phyloP scores from a whole-genome alignment of 108 stramenopile species.

The Nitzschia palea region DNA sequence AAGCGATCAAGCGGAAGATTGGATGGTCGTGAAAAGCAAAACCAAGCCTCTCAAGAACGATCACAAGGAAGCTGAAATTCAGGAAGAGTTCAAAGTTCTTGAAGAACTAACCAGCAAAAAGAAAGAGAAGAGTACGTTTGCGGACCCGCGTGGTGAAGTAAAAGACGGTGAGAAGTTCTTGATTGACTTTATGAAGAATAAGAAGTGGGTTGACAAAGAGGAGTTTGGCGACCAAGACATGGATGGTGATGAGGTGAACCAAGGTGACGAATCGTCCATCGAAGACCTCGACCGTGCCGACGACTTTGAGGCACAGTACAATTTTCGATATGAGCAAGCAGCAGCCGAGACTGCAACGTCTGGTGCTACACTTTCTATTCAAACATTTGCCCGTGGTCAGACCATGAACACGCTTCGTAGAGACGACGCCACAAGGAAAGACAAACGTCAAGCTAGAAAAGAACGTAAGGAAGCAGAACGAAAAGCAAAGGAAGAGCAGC shows the following conservation, averaged over 20 bases:
- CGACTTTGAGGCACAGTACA: conserved; percentile 97
- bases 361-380: conserved; percentile 65
- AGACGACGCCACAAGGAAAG: conserved; percentile 88
- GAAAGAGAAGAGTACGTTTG: conserved; percentile 12
- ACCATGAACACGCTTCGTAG: conserved; percentile 83
- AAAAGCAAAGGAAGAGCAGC: conserved; percentile 91
- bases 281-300: conserved; percentile 91
- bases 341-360: conserved; percentile 42
- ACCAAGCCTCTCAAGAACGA: conserved; percentile 16
- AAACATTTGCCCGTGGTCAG: conserved; percentile 77
- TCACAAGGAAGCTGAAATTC: conserved; percentile 39
- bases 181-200: conserved; percentile 79
- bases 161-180: conserved; percentile 86
- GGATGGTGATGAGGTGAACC: conserved; percentile 87
- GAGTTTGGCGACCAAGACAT: conserved; percentile 37
- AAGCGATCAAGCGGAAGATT: conserved; percentile 52
- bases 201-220: conserved; percentile 71
- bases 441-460: conserved; percentile 84
- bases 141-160: conserved; percentile 89
- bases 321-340: conserved; percentile 99
- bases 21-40: conserved; percentile 49
- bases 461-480: conserved; percentile 94
- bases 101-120: conserved; percentile 43
- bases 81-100: conserved; percentile 65
- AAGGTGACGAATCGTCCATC: too few relatives aligned